Evolutionary conservation across 495 filamentous ascomycete genomes (phyloP), one percentile per base, ranked within the genome.

Genomic region (Bryoglossum gracile): DNA sequence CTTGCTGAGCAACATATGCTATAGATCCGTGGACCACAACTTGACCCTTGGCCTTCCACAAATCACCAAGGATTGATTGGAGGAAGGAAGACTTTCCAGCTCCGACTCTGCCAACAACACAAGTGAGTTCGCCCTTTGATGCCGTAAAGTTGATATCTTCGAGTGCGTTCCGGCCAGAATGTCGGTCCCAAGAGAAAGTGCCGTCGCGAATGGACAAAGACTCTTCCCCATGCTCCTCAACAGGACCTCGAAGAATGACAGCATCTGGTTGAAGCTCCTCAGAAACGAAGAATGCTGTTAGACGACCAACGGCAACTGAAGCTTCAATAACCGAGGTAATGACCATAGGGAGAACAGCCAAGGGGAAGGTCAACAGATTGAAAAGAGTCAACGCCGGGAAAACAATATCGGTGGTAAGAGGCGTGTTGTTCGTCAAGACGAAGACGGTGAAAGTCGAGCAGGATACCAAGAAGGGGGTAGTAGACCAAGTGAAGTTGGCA

Each of bases 401-500:
- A 19, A 99, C 88, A 55, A 99, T 90, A 1, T 94, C 86, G 0
- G 89, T 95, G 14, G 88, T 92, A 61, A 99, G 65, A 22, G 94
- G 91, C 25, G 70, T 69, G 54, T 89, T 73, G 33, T 77, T 77
- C 0, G 86, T 94, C 43, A 92, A 71, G 36, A 96, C 94, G 58
- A 92, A 99, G 14, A 97, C 87, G 11, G 87, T 82, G 60, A 99
- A 99, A 8, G 92, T 97, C 8, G 87, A 89, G 69, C 91, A 97
- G 11, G 94, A 97, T 11, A 99, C 94, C 25, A 99, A 76, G 71
- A 99, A 99, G 8, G 94, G 94, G 8, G 94, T 97, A n/a, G 87
- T 92, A n/a, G 87, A 87, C 94, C 94, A 99, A 19, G 94, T 96
- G 51, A 99, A 99, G 58, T 94, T 97, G 23, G 94, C 88, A 65